These are phyloP conservation scores for Colletotrichum viniferum DNA, from an alignment of 2,329 filamentous ascomycete species.

Conservation along the genomic window DNA sequence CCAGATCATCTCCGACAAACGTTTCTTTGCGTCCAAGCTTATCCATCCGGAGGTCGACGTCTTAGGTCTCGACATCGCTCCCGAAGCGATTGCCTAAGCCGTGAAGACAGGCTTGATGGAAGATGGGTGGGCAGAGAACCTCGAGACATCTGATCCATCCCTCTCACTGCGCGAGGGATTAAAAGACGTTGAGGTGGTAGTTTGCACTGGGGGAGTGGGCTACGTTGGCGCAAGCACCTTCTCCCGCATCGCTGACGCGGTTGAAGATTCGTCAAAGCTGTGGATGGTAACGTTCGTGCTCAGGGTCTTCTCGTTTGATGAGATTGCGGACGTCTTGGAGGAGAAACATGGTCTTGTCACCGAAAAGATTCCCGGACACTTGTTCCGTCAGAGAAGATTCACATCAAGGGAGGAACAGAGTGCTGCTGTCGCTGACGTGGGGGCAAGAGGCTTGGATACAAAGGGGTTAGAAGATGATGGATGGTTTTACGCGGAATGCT, in stretches of 20 bases:
- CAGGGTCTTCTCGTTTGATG: conserved; percentile 4
- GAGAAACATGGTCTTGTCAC: background rate
- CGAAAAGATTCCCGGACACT: background rate
- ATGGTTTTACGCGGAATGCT: conserved; percentile 13
- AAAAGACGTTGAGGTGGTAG: background rate
- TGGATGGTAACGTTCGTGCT: conserved; percentile 9
- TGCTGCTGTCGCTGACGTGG: background rate
- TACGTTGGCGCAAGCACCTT: background rate
- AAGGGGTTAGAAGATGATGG: background rate
- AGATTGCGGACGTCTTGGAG: background rate
- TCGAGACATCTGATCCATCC: background rate
- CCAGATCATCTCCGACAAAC: background rate
- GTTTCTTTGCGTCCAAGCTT: background rate
- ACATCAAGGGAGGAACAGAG: background rate
- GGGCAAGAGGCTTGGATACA: background rate
- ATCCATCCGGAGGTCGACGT: background rate
- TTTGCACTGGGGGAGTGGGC: conserved; percentile 6
- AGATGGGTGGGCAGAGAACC: background rate
- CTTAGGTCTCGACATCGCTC: background rate
- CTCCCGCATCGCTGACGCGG: background rate
- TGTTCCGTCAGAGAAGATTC: conserved; percentile 1
- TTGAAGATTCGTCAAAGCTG: background rate
- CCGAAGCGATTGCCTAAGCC: background rate
- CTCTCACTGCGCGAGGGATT: background rate
- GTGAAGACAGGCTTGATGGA: background rate